A percentile compares a stretch with the other conserved stretches of the same genome.
phyloP scores from a whole-genome alignment of 345 rosid species.

The Camelina sativa region DNA sequence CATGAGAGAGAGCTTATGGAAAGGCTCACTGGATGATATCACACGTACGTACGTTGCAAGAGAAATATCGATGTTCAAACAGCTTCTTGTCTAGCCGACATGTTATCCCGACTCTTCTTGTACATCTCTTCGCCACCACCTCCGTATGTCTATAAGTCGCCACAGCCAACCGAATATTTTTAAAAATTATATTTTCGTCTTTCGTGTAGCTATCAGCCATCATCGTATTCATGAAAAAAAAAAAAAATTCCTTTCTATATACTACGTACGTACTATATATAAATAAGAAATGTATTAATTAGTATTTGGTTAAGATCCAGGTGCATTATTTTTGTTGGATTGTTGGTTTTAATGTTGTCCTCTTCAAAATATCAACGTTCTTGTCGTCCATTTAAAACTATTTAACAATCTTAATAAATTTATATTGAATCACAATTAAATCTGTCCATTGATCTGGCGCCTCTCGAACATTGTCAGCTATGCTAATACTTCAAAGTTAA shows the following conservation, averaged over 20 bases:
- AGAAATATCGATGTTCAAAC: too few relatives aligned
- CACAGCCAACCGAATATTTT: neutral
- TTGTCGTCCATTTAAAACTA: constrained; percentile 3
- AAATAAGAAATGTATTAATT: constrained; percentile 4
- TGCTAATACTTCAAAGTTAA: neutral
- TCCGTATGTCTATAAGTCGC: neutral
- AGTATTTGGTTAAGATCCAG: neutral
- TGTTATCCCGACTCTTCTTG: too few relatives aligned
- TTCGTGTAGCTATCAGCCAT: neutral
- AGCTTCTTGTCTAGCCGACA: too few relatives aligned
- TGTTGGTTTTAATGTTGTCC: constrained; percentile 1
- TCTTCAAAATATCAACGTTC: neutral
- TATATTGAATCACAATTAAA: neutral
- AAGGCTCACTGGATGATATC: too few relatives aligned
- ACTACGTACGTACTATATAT: neutral
- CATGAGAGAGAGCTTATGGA: too few relatives aligned
- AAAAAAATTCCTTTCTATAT: neutral
- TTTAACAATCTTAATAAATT: neutral
- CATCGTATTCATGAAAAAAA: constrained; percentile 7
- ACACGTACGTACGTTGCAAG: too few relatives aligned
- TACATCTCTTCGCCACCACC: constrained; percentile 3
- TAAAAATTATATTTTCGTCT: neutral
- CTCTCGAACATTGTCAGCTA: neutral
- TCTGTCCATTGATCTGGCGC: too few relatives aligned
- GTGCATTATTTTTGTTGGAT: neutral